Evolutionary conservation across 2,329 filamentous ascomycete genomes (phyloP).

Genomic region (Cladophialophora chaetospira): DNA sequence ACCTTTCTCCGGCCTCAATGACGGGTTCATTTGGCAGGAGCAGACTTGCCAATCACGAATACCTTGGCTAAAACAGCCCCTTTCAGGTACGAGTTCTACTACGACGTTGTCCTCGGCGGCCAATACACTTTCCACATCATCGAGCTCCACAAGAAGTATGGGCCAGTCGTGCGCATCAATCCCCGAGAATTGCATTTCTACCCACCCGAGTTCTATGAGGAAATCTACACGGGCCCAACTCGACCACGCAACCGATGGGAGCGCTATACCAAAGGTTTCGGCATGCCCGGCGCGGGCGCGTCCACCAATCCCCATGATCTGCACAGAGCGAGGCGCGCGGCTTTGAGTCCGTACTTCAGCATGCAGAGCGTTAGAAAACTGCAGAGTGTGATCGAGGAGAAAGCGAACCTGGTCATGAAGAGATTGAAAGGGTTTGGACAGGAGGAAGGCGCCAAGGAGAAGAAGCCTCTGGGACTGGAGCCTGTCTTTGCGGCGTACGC

Average conservation of each 20-base stretch:
- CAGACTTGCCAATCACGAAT: too few relatives aligned
- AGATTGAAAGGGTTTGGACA: conserved; percentile 19
- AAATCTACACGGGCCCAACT: conserved; percentile 36
- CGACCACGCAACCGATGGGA: conserved; percentile 36
- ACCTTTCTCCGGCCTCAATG: too few relatives aligned
- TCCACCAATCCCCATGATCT: conserved; percentile 31
- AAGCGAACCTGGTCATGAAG: conserved; percentile 31
- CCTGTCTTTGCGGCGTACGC: too few relatives aligned
- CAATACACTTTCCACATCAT: conserved; percentile 40
- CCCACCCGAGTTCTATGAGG: conserved; percentile 39
- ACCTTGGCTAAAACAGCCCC: too few relatives aligned
- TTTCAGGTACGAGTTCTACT: conserved; percentile 37
- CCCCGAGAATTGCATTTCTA: conserved; percentile 40
- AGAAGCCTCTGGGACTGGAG: too few relatives aligned
- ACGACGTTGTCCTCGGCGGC: conserved; percentile 36
- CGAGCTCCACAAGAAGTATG: too few relatives aligned
- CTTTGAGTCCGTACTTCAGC: conserved; percentile 35
- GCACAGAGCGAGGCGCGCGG: conserved; percentile 33
- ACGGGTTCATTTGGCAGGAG: too few relatives aligned
- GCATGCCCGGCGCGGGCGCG: conserved; percentile 24
- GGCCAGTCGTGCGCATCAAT: conserved; percentile 41
- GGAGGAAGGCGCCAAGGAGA: conserved; percentile 11
- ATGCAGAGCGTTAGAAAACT: conserved; percentile 26
- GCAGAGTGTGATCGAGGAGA: conserved; percentile 33
- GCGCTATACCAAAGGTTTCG: conserved; percentile 22